These are phyloP conservation scores for Melanogaster broomeanus DNA, from an alignment of 768 basidiomycete species.

Conservation along the genomic window DNA sequence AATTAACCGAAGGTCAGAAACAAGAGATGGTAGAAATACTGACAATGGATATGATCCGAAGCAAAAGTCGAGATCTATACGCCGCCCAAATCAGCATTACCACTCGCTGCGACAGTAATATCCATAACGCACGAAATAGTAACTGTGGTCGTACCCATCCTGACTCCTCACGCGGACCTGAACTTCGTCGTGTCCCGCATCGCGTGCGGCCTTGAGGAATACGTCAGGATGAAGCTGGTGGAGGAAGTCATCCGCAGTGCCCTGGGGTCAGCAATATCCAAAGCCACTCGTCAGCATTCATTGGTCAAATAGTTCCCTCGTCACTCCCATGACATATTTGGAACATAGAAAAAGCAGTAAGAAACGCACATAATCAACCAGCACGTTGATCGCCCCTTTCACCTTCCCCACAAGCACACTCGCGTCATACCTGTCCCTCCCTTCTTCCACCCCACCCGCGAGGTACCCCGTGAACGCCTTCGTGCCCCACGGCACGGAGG, in stretches of 20 bases:
- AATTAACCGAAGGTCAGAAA: slow-evolving; percentile 4
- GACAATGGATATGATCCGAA: slow-evolving; percentile 87
- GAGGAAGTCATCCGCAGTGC: slow-evolving; percentile 79
- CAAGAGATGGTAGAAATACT: slow-evolving; percentile 28
- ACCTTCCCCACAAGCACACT: slow-evolving; percentile 72
- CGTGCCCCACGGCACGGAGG: slow-evolving; percentile 85
- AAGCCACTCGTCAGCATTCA: background rate
- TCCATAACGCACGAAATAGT: slow-evolving; percentile 69
- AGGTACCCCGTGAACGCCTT: slow-evolving; percentile 92
- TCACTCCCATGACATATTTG: too few relatives aligned
- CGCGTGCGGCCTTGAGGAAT: slow-evolving; percentile 77
- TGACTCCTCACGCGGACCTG: slow-evolving; percentile 81
- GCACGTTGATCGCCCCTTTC: slow-evolving; percentile 69
- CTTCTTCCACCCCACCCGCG: slow-evolving; percentile 74
- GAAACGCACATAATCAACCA: slow-evolving; percentile 79
- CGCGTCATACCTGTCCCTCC: slow-evolving; percentile 74
- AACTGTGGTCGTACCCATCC: slow-evolving; percentile 86
- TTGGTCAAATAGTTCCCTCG: background rate
- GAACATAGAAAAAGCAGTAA: background rate
- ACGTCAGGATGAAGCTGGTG: slow-evolving; percentile 90
- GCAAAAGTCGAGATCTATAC: slow-evolving; percentile 85
- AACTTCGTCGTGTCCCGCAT: slow-evolving; percentile 68
- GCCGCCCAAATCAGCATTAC: background rate
- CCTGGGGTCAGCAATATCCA: slow-evolving; percentile 42
- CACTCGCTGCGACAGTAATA: background rate